Base-by-base conservation (phyloP, 441 rosid genomes). In the Bocquillonia castaneifolia region DNA sequence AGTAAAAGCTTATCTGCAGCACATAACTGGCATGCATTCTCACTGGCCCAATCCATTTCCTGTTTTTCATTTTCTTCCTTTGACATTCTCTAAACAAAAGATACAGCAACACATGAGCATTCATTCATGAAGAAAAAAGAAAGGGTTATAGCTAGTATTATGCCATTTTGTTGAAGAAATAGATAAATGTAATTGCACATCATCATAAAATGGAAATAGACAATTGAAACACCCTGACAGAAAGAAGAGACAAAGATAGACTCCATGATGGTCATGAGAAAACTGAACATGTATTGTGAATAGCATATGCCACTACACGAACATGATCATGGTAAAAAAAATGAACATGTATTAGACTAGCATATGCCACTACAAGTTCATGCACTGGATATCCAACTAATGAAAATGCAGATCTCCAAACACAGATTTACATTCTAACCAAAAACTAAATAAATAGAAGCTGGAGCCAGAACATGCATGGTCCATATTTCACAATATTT, bases 1-100 rank as follows among this genome's bases (percentile, higher is more conserved):
- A 82, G 78, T 70, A 63, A 26, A 47, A 86, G 80, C 59, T 29
- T 68, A 42, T 66, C 79, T 57, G 66, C 65, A 29, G 69, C 78
- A 71, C 96, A 90, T 70, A 88, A 60, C 52, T 82, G 86, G 74
- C 94, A 88, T 18, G 67, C 10, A 36, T 82, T 85, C 53, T 81
- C 82, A 37, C 40, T 53, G 65, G 20, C 39, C 39, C 71, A 54
- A 64, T 56, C 5, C 15, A 48, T 51, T 32, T 48, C 69, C 60
- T 34, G 64, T 29, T 34, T 72, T 59, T 25, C 76, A 44, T 44
- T 51, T 66, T 71, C 73, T 58, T 62, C 76, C 76, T 74, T 74
- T 34, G 44, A 51, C 25, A 59, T 45, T 20, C 59, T 67, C 83
- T 81, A 29, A 42, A 72, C n/a, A 48, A 65, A 72, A 64, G 50